A percentile compares a stretch with the other conserved stretches of the same genome.
Evolutionary conservation across 192 early-diverging fungal species (phyloP).

Genomic region (Entomortierella chlamydospora): DNA sequence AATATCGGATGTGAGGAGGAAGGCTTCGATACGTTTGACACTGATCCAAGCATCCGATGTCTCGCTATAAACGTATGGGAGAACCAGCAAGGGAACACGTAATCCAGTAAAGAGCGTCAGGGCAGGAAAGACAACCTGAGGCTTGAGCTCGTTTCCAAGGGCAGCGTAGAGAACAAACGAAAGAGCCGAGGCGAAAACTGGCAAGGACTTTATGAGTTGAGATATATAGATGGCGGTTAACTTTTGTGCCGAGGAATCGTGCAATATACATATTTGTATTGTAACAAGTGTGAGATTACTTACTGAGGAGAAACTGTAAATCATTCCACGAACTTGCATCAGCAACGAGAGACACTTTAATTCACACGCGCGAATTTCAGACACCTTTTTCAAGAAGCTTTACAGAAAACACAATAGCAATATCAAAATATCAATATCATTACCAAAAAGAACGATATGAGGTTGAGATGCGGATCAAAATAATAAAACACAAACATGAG

Average conservation of each 20-base stretch:
- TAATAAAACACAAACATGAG: background rate
- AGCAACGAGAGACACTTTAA: slow-evolving; percentile 83
- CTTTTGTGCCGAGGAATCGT: too few relatives aligned
- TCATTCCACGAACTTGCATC: slow-evolving; percentile 78
- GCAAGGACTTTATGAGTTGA: slow-evolving; percentile 32
- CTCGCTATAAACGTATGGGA: slow-evolving; percentile 55
- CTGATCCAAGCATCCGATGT: slow-evolving; percentile 55
- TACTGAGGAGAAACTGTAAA: slow-evolving; percentile 61
- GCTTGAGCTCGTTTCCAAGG: slow-evolving; percentile 51
- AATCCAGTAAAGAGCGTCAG: slow-evolving; percentile 63
- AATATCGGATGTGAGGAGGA: slow-evolving; percentile 68
- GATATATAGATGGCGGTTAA: too few relatives aligned
- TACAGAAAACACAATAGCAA: background rate
- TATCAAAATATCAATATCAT: too few relatives aligned
- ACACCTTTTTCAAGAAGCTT: slow-evolving; percentile 39
- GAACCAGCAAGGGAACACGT: slow-evolving; percentile 56
- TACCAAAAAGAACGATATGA: background rate
- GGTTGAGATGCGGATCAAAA: background rate
- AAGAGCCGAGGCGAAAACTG: slow-evolving; percentile 59
- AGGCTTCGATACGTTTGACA: slow-evolving; percentile 50
- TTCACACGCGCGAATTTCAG: slow-evolving; percentile 62
- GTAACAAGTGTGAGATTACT: background rate
- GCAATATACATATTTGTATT: background rate
- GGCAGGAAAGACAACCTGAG: slow-evolving; percentile 56
- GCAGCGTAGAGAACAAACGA: slow-evolving; percentile 51